Evolutionary conservation across 306 rosid species (phyloP).

Genomic region (Cucurbita argyrosperma): DNA sequence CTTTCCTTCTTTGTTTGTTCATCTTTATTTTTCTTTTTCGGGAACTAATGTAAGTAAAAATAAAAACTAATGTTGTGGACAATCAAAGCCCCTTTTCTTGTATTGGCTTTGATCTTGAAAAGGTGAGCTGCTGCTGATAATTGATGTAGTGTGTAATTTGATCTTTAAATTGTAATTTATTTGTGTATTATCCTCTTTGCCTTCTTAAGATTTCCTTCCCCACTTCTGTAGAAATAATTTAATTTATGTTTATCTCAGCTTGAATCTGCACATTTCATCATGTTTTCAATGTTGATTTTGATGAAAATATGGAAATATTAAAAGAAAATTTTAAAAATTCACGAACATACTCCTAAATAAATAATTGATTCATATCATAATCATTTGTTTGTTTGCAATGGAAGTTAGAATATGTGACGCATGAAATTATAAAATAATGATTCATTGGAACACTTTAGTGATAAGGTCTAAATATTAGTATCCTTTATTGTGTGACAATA

Average conservation of each 20-base stretch:
- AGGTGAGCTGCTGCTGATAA: slow-evolving; percentile 12
- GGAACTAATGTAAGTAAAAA: slow-evolving; percentile 17
- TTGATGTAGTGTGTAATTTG: background rate
- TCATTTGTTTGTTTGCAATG: background rate
- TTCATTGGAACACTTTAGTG: background rate
- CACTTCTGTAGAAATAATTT: background rate
- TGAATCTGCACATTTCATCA: too few species aligned
- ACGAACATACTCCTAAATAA: background rate
- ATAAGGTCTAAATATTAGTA: background rate
- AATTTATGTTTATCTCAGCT: too few species aligned
- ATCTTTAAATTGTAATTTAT: background rate
- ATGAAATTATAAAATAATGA: background rate
- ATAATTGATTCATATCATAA: background rate
- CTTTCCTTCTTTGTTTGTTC: background rate
- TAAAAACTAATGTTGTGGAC: slow-evolving; percentile 17
- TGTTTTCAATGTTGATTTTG: too few species aligned
- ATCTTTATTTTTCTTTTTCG: background rate
- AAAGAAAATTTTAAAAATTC: too few species aligned
- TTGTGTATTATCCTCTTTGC: background rate
- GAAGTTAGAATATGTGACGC: background rate
- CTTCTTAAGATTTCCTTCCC: background rate
- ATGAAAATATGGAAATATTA: too few species aligned
- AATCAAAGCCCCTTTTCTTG: slow-evolving; percentile 3
- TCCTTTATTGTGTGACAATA: background rate
- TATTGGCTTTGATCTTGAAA: background rate